Conservation (phyloP, 441 rosid species). For the Raphanus hybrid region DNA sequence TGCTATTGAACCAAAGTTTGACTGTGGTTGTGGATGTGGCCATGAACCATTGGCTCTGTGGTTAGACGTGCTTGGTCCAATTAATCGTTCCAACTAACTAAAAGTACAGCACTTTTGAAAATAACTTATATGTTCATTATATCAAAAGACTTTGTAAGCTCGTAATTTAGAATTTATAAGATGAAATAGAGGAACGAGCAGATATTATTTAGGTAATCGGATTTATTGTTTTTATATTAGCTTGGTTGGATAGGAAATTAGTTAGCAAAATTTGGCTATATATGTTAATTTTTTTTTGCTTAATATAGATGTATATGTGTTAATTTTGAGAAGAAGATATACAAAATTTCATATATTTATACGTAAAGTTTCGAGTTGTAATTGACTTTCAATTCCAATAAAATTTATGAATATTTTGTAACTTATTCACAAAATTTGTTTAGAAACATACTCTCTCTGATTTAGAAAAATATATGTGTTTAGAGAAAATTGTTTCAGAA, state of each 20-base stretch:
- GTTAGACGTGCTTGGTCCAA: slow-evolving; percentile 23
- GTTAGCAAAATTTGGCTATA: background rate
- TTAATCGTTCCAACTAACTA: slow-evolving; percentile 30
- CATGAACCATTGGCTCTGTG: slow-evolving; percentile 24
- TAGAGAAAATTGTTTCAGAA: too few relatives aligned
- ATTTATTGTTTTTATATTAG: background rate
- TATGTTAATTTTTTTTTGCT: too few relatives aligned
- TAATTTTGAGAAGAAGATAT: background rate
- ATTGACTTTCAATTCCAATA: background rate
- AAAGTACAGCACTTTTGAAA: slow-evolving; percentile 16
- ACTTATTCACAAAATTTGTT: background rate
- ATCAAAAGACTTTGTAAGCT: slow-evolving; percentile 8
- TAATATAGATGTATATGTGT: too few relatives aligned
- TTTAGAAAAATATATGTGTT: too few relatives aligned
- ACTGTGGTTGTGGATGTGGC: slow-evolving; percentile 23
- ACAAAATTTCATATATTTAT: background rate
- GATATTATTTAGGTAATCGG: too few relatives aligned
- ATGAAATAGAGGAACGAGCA: slow-evolving; percentile 4
- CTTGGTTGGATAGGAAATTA: background rate
- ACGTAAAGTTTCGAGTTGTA: background rate
- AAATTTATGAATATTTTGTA: background rate
- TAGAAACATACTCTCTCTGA: background rate
- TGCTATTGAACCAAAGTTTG: slow-evolving; percentile 27
- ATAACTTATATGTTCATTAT: background rate
- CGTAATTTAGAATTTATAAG: background rate